A percentile compares a stretch with the other conserved stretches of the same genome.
Conservation (phyloP, 805 yeast species). For the Candida nemodendra region DNA sequence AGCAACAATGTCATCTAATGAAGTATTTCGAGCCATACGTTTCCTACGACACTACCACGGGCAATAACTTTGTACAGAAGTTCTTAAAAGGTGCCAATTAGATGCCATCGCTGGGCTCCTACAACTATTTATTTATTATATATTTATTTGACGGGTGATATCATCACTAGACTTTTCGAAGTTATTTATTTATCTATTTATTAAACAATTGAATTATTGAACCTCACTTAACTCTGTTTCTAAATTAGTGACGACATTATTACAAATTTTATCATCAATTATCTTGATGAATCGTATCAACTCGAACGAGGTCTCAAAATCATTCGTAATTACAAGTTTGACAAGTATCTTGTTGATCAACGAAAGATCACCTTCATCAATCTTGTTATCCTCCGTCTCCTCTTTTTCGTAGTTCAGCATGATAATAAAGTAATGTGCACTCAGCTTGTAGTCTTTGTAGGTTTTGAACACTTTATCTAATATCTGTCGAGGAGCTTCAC, state of each 20-base stretch:
- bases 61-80: constrained; percentile 66
- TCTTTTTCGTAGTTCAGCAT: constrained; percentile 49
- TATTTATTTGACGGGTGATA: no score
- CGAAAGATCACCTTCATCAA: constrained; percentile 33
- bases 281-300: constrained; percentile 52
- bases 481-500: constrained; percentile 46
- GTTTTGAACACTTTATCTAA: constrained; percentile 37
- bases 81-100: constrained; percentile 61
- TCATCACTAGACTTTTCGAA: no score
- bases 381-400: constrained; percentile 24
- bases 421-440: constrained; percentile 52
- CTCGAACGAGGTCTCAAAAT: constrained; percentile 56
- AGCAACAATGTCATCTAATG: constrained; percentile 81
- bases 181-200: constrained; percentile 9
- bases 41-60: constrained; percentile 51
- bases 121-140: constrained; percentile 29
- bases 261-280: constrained; percentile 36
- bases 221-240: constrained; percentile 12
- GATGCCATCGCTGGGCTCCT: constrained; percentile 27
- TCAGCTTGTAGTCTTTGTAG: constrained; percentile 41
- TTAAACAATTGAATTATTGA: constrained; percentile 2
- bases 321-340: constrained; percentile 39
- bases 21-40: constrained; percentile 73
- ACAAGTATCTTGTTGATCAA: constrained; percentile 43
- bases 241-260: constrained; percentile 36